Base-by-base conservation (phyloP, 2,329 filamentous ascomycete species). In the Pseudogymnoascus sp. region DNA sequence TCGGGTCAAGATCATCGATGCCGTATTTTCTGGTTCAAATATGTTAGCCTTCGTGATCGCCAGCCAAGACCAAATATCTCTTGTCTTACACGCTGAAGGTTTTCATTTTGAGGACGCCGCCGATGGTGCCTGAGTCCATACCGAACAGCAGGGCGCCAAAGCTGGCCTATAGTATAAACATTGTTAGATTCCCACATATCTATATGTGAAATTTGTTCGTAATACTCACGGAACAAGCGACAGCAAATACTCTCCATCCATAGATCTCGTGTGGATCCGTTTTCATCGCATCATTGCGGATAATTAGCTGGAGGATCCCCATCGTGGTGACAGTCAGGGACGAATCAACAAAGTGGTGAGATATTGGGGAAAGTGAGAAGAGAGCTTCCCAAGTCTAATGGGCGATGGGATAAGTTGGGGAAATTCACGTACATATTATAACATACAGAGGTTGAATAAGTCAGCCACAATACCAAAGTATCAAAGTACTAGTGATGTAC, bases 71-170 rank as follows among this genome's bases (percentile, higher is more conserved):
- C 9, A 28, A 47, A 11, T 28, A 14, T 7, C 22, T 16, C 7
- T 28, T 3, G 16, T 47, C 22, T 47, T 47, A 47, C 41, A 25
- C n/a, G 28, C 28, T 47, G 20, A 47, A 28, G 14, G 22, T 28
- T n/a, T n/a, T 7, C 41, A 47, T 47, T 47, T 22, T 47, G 20
- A 69, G 62, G 16, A 66, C 66, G 35, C 66, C 66, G 12, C 63
- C 66, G 41, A 70, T 68, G 28, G 67, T 64, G 11, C 66, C 65
- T 9, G 65, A 66, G 50, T 69, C 66, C 61, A 67, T 68, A 28
- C 68, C 68, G 39, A 70, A 69, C 4, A 64, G 39, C 3, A 59
- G 22, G 18, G 60, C 62, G 34, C 61, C 61, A 11, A 63, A 57
- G 57, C 63, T 57, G 7, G 63, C 63, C 57, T 60, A n/a, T n/a